These are phyloP conservation scores for Endocalyx cinctus DNA, from an alignment of 2,329 filamentous ascomycete genomes.

Conservation along the genomic window DNA sequence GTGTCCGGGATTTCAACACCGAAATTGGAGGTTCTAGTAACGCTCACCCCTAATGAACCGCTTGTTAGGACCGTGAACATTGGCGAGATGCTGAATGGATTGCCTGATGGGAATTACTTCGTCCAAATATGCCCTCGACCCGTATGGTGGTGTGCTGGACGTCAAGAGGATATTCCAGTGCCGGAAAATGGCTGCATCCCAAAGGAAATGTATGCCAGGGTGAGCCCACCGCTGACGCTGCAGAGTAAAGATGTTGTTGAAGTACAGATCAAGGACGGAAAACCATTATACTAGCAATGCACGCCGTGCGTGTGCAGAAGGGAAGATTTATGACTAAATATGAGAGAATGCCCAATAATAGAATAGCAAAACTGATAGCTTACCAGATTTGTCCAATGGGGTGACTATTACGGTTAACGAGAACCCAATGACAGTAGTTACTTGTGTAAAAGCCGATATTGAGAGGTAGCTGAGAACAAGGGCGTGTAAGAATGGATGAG, in stretches of 20 bases:
- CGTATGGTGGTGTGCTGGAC: constrained; percentile 8
- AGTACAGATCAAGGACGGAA: constrained; percentile 5
- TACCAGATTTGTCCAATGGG: too few species aligned
- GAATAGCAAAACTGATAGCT: too few species aligned
- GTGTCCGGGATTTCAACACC: constrained; percentile 2
- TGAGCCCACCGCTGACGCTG: constrained; percentile 3
- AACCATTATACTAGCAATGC: constrained; percentile 1
- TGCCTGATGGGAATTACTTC: constrained; percentile 7
- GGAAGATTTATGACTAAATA: too few species aligned
- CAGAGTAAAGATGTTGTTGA: constrained; percentile 6
- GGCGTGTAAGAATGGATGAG: too few species aligned
- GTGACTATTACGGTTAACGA: too few species aligned
- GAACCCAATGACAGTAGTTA: too few species aligned
- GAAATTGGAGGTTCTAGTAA: constrained; percentile 4
- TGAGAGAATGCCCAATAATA: too few species aligned
- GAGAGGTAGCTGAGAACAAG: too few species aligned
- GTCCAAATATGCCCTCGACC: constrained; percentile 6
- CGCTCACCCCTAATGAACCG: constrained; percentile 4
- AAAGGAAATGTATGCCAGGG: constrained; percentile 1
- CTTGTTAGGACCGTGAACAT: constrained; percentile 7
- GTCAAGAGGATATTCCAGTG: constrained; percentile 4
- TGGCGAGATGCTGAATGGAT: constrained; percentile 3
- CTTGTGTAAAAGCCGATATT: too few species aligned
- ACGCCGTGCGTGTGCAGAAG: too few species aligned
- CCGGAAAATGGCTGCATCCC: constrained; percentile 7